Conservation (phyloP, 495 filamentous ascomycete species). For the Cercophora samala region DNA sequence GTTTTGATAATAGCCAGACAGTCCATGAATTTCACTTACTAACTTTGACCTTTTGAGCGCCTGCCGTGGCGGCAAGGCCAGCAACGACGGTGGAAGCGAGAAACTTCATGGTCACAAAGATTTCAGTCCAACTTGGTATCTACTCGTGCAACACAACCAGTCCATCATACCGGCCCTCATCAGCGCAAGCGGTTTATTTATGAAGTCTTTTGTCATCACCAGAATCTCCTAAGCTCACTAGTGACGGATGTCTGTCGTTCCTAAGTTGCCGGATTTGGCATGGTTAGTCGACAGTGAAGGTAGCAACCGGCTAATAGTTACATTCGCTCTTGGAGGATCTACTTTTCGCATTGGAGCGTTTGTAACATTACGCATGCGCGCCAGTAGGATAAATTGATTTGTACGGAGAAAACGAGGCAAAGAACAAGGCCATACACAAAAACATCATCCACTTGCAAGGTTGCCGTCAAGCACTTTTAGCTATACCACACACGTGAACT, state of each 20-base stretch:
- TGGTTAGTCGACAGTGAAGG: conserved; percentile 5
- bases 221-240: background rate
- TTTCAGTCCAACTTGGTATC: background rate
- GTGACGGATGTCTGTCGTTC: background rate
- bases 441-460: background rate
- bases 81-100: conserved; percentile 10
- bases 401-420: background rate
- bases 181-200: background rate
- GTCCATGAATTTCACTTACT: conserved; percentile 10
- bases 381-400: conserved; percentile 1
- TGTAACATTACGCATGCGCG: background rate
- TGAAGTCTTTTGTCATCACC: background rate
- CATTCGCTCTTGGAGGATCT: background rate
- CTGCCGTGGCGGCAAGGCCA: conserved; percentile 17
- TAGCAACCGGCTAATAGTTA: background rate
- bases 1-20: background rate
- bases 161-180: background rate
- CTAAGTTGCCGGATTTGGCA: background rate
- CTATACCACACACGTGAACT: background rate
- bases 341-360: background rate
- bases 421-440: background rate
- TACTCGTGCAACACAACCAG: background rate
- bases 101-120: conserved; percentile 18
- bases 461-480: background rate
- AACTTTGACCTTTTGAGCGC: conserved; percentile 25